Evolutionary conservation across 2,329 filamentous ascomycete genomes (phyloP).

Genomic region (Paracoccidioides brasiliensis): DNA sequence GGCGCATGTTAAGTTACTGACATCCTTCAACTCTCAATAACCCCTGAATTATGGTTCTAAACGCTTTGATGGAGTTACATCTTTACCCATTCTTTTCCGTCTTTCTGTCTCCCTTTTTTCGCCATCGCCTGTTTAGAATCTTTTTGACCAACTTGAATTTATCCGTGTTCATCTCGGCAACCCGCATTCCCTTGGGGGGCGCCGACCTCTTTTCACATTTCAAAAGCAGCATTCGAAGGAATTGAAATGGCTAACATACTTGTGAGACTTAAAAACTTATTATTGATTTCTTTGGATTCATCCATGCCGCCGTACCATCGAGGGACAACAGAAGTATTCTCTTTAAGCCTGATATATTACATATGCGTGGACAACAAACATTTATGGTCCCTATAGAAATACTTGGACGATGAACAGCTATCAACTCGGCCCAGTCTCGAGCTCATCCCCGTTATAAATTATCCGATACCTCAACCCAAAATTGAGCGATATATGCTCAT

Average conservation of each 20-base stretch:
- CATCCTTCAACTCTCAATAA: background rate
- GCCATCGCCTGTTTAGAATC: background rate
- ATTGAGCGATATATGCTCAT: background rate
- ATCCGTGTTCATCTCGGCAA: background rate
- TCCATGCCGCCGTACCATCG: background rate
- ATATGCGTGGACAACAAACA: background rate
- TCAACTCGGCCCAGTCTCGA: background rate
- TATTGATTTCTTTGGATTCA: background rate
- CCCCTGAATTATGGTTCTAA: conserved; percentile 5
- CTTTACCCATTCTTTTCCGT: conserved; percentile 2
- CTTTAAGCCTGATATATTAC: background rate
- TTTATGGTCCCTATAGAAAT: background rate
- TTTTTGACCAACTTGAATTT: background rate
- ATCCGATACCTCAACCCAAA: conserved; percentile 1
- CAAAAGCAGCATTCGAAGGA: conserved; percentile 1
- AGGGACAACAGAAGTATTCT: background rate
- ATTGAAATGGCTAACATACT: conserved; percentile 6
- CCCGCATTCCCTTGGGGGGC: too few relatives aligned
- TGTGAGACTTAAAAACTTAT: background rate
- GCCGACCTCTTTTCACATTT: conserved; percentile 4
- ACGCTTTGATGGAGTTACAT: conserved; percentile 10
- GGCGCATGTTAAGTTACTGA: conserved; percentile 33
- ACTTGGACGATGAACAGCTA: background rate
- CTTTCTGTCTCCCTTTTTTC: background rate
- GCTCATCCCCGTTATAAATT: background rate